Base-by-base conservation (phyloP, 352 stramenopile genomes). In the Phytophthora palmivora region DNA sequence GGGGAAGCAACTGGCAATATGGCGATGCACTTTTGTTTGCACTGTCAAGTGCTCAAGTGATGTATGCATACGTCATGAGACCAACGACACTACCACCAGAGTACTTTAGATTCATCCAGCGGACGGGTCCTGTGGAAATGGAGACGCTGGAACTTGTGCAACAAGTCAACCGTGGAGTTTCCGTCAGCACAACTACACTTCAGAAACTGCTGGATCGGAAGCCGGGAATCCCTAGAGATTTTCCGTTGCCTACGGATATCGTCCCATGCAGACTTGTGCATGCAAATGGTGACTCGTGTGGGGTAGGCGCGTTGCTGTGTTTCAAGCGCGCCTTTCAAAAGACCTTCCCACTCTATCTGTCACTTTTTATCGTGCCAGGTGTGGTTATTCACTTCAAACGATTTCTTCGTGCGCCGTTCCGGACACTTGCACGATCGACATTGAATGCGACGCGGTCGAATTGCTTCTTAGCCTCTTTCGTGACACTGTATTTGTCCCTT, bases 61-160 rank as follows among this genome's bases (percentile, higher is more conserved):
- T 95, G 87, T 95, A 95, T 73, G 82, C 84, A 21, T 95, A 89
- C 62, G 76, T 95, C 36, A 91, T 95, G 79, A 75, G 87, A 11
- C 87, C 87, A 9, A 53, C 42, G 32, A 92, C 84, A 19, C 49
- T 95, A 41, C 87, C 87, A 11, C 57, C 74, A 14, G 87, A 91
- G 51, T 95, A 95, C 60, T 90, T 90, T n/a, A 68, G 78, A 19
- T 95, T 95, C 70, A 95, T 95, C 51, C 74, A 90, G 18, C 77
- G 74, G 21, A 92, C 87, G 0, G 82, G 87, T 0, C 87, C 87
- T 0, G 78, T 92, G 14, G 70, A 89, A 47, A 42, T 62, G 36
- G 78, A 92, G 46, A 81, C 86, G 54, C 63, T 93, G 11, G 60
- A 87, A 15, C 73, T 93, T 18, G 83, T 91, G 48, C 82, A 86